Evolutionary conservation across 306 rosid species (phyloP), one percentile per base, ranked within the genome.

Genomic region (Rosa persica): DNA sequence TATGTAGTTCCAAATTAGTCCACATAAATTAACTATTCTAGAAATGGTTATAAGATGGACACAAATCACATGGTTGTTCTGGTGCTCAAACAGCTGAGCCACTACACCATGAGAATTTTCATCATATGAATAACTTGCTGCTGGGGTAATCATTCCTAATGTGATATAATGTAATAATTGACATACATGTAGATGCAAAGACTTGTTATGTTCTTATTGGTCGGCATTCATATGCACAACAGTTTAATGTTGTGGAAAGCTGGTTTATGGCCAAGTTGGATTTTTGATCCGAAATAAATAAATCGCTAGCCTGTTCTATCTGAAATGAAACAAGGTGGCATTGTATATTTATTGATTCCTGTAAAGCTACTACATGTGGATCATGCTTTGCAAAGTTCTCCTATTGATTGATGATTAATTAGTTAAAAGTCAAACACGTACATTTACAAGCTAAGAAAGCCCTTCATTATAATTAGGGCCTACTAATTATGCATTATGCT

Each of bases 131-230:
- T 58, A 75, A 30, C 58, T 60, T 60, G 54, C 25, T 57, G 55
- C 71, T 20, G 71, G 71, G 38, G 69, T 65, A 76, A 76, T 76
- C 66, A 76, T 64, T 64, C 49, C 70, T 58, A 75, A 23, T 46
- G 15, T 46, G 8, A 15, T 70, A 73, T 42, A 25, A 65, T 60
- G 69, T 58, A 58, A 75, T 16, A 58, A 75, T 66, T 42, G 48
- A 34, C 49, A 65, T 65, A 62, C 40, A 71, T 71, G 25, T 66
- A 76, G 52, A 20, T 47, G 70, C 62, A 22, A 27, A 66, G 27
- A 77, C 7, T 40, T 39, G 80, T 49, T 67, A 40, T 55, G 42
- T 38, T 39, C 46, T n/a, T 23, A 19, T 23, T 51, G 49, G 42
- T 52, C 15, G 13, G 6, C 16, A 19, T 39, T 19, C 71, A 20